phyloP scores from a whole-genome alignment of 805 yeast genomes.

The Metschnikowia lochheadii region DNA sequence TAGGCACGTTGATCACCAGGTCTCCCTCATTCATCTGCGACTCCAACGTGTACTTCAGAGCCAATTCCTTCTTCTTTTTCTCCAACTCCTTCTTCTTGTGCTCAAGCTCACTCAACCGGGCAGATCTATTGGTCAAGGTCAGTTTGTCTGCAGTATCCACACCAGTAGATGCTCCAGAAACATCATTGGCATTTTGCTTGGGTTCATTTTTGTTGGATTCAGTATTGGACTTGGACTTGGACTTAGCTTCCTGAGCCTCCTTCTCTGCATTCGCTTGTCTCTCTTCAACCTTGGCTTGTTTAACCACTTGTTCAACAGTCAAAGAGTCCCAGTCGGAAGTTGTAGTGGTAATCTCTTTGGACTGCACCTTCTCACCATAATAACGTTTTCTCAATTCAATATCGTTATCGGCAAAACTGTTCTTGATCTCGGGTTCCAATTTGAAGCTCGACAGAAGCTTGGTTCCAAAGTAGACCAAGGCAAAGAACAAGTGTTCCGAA shows the following conservation, averaged over 20 bases:
- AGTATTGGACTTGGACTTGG: too few species aligned
- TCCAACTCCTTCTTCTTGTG: conserved; percentile 15
- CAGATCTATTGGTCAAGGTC: conserved; percentile 4
- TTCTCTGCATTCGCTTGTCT: neutral
- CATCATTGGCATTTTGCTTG: neutral
- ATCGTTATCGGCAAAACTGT: conserved; percentile 32
- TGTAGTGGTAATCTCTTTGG: neutral
- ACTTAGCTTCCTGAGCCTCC: neutral
- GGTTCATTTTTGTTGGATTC: too few species aligned
- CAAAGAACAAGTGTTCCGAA: conserved; percentile 53
- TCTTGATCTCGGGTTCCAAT: conserved; percentile 31
- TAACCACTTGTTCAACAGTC: conserved; percentile 10
- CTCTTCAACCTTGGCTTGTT: conserved; percentile 9
- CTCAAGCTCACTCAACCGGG: conserved; percentile 11
- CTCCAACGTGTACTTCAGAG: conserved; percentile 11
- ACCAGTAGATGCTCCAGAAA: neutral
- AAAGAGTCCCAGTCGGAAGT: conserved; percentile 18
- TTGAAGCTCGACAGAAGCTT: conserved; percentile 31
- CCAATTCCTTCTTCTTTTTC: conserved; percentile 23
- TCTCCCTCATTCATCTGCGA: conserved; percentile 18
- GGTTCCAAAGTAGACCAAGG: conserved; percentile 31
- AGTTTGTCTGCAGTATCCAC: neutral
- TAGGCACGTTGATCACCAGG: conserved; percentile 13
- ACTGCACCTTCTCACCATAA: conserved; percentile 19
- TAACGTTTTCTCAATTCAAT: conserved; percentile 34